Base-by-base conservation (phyloP, 495 filamentous ascomycete genomes). In the Halenospora varia region DNA sequence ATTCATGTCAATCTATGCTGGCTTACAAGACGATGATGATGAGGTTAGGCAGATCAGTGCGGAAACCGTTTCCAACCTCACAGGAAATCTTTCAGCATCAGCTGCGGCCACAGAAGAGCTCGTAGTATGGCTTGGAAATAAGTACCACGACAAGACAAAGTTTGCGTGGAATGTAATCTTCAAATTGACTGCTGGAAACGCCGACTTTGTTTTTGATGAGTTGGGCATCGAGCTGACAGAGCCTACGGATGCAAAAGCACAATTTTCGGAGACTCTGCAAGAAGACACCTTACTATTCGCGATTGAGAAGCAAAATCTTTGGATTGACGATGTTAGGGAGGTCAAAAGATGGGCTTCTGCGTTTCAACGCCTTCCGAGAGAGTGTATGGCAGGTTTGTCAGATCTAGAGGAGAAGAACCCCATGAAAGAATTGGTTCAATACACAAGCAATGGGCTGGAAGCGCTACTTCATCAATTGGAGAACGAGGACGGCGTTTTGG, bases 271-370 rank as follows among this genome's bases (percentile, higher is more conserved):
- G 20, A 78, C 81, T 20, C 64, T 79, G 42, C 77, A 79, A 48
- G 83, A 86, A 48, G 85, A 89, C 63, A 84, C 81, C 25, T 78
- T 87, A 1, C 73, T 98, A 0, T 98, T 98, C 64, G 84, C 82
- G 13, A 77, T 88, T 62, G 94, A 98, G 71, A 91, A 94, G 62
- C 90, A 93, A 61, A 98, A 98, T 57, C 75, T 96, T 0, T 97
- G 87, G 66, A 75, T 94, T 49, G 92, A 96, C 63, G 82, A 88
- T 48, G 80, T 89, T 2, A 70, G 79, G 8, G 92, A 96, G 70
- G 74, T 82, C 0, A 74, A 76, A 19, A 52, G 79, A 11, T 96
- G 92, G 92, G 45, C 23, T 11, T 19, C 39, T 10, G 22, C 51
- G 10, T 56, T 61, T 22, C 19, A 44, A 17, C 11, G 3, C 13